Conservation (phyloP, 2,329 filamentous ascomycete genomes). For the Westerdykella sp. region DNA sequence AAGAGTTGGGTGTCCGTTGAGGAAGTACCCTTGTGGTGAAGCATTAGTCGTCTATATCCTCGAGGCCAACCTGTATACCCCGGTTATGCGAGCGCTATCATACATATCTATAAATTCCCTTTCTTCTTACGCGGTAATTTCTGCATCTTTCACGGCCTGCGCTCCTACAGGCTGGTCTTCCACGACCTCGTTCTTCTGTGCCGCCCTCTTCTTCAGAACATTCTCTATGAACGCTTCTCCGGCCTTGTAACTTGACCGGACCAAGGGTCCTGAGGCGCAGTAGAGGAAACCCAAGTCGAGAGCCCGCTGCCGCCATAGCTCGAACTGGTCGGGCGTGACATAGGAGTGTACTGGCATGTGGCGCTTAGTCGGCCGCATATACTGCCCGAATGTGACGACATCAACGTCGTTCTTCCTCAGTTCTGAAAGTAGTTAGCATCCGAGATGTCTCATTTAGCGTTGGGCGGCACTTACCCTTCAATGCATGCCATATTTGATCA, state of each 20-base stretch:
- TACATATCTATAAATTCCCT: too few relatives aligned
- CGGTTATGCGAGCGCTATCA: too few relatives aligned
- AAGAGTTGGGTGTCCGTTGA: too few relatives aligned
- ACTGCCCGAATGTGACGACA: conserved; percentile 98
- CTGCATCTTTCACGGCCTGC: too few relatives aligned
- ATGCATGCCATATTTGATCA: conserved; percentile 70
- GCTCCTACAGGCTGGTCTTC: conserved; percentile 8
- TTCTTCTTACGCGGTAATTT: too few relatives aligned
- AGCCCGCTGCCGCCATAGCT: conserved; percentile 82
- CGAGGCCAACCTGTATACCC: too few relatives aligned
- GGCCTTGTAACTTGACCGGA: conserved; percentile 94
- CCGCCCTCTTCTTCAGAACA: conserved; percentile 74
- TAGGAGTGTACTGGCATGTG: conserved; percentile 98
- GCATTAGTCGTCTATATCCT: too few relatives aligned
- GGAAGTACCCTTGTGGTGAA: too few relatives aligned
- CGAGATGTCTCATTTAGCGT: background rate
- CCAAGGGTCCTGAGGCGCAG: conserved; percentile 86
- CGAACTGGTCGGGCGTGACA: conserved; percentile 83
- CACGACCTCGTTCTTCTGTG: conserved; percentile 19
- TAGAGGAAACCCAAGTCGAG: conserved; percentile 96
- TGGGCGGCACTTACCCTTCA: conserved; percentile 53
- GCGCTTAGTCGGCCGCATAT: conserved; percentile 97
- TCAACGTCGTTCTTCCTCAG: conserved; percentile 77
- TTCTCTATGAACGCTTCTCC: conserved; percentile 99
- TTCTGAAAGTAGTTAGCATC: conserved; percentile 44